Evolutionary conservation across 768 basidiomycete genomes (phyloP).

Genomic region (Suillus clintonianus): DNA sequence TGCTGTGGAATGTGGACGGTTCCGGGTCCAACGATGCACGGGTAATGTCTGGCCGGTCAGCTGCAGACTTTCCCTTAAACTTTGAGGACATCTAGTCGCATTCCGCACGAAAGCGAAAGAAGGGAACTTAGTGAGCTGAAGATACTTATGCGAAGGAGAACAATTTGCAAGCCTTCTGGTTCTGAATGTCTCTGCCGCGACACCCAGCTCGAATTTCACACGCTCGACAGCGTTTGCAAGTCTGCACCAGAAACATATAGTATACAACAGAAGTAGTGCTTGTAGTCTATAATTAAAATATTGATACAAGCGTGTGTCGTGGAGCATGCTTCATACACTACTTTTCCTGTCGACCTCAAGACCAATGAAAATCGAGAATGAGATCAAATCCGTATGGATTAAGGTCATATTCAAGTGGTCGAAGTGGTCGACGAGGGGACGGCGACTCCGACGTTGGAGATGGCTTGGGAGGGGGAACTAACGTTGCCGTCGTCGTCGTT

Average conservation of each 20-base stretch:
- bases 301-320: neutral
- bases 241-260: neutral
- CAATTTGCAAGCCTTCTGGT: neutral
- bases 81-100: constrained; percentile 20
- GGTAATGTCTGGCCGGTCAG: constrained; percentile 38
- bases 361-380: constrained; percentile 77
- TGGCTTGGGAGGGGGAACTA: constrained; percentile 9
- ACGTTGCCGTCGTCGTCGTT: neutral
- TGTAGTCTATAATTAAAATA: constrained; percentile 1
- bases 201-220: neutral
- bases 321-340: neutral
- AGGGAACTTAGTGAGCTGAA: neutral
- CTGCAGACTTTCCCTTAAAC: constrained; percentile 13
- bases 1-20: constrained; percentile 40
- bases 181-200: neutral
- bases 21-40: constrained; percentile 42
- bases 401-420: constrained; percentile 54
- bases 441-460: constrained; percentile 4
- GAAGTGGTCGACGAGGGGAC: constrained; percentile 16
- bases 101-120: constrained; percentile 13
- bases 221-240: neutral
- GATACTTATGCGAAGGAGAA: neutral
- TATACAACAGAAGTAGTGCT: constrained; percentile 1
- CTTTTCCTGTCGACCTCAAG: constrained; percentile 12
- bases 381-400: constrained; percentile 71